Evolutionary conservation across 768 basidiomycete species (phyloP), one percentile per base, ranked within the genome.

Genomic region (Coprinopsis marcescibilis): DNA sequence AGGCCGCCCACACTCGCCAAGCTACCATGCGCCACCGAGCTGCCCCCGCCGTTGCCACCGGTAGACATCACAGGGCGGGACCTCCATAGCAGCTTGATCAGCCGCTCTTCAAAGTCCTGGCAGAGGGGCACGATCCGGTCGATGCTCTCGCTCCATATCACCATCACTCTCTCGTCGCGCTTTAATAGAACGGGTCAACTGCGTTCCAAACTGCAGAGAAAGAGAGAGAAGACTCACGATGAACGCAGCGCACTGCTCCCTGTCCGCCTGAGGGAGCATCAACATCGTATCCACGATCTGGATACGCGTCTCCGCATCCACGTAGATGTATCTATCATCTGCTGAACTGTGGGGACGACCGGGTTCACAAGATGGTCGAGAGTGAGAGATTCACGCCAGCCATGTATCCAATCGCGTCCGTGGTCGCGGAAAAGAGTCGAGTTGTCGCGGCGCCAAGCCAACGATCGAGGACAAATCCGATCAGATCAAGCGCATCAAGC

Each of bases 191-290:
- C 12, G 29, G 5, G 8, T n/a, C 3, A 25, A 23, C 10, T 44
- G 43, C 13, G 29, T n/a, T 26, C 13, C 10, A 32, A 25, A 17
- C 14, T 17, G 24, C 6, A 29, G 46, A n/a, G 11, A 34, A 40
- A 15, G 12, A 49, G 12, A 23, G 19, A 34, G 10, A 45, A n/a
- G 2, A 73, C 82, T 52, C 48, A 84, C 84, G 57, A 90, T 80
- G 60, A 93, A 93, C 0, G 90, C 89, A 65, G 86, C 90, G 40
- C 81, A 85, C 54, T 92, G 89, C 50, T 91, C 88, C 66, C 85
- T 85, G 55, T 91, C 85, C 0, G 88, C 89, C 43, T 80, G 75
- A 4, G 86, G 84, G 30, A 93, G 80, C 58, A 78, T 71, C 48
- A 80, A 65, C 71, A 93, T 83, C 19, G 85, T 83, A 55, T 90